Evolutionary conservation across 129 eudicot genomes (phyloP).

Genomic region (Flaveria bidentis): DNA sequence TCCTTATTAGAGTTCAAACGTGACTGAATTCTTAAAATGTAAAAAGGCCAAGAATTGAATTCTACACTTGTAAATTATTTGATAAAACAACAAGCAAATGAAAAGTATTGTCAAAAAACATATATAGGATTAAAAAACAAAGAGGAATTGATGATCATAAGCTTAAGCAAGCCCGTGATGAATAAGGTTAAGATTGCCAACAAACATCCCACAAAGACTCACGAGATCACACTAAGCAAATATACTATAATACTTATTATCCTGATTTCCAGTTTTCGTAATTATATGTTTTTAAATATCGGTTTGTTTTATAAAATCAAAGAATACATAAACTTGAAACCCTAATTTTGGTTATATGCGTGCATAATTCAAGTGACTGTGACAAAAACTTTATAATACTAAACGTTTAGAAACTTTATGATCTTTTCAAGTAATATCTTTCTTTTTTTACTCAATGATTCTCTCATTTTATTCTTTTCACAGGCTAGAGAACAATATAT

Average conservation of each 20-base stretch:
- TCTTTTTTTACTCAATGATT: no score
- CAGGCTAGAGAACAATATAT: no score
- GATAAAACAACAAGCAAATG: background rate
- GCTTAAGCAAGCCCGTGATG: conserved; percentile 41
- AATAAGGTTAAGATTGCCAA: conserved; percentile 36
- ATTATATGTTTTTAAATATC: no score
- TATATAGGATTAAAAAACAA: background rate
- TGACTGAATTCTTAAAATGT: no score
- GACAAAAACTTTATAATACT: background rate
- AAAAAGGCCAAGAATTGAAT: no score
- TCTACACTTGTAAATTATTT: no score
- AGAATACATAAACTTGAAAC: background rate
- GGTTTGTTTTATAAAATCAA: background rate
- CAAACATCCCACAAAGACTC: conserved; percentile 22
- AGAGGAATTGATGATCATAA: background rate
- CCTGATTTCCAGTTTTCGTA: conserved; percentile 2
- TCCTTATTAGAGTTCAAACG: no score
- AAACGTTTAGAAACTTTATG: no score
- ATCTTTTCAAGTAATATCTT: no score
- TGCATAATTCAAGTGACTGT: background rate
- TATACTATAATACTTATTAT: background rate
- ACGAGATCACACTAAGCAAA: conserved; percentile 21
- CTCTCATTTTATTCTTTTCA: no score
- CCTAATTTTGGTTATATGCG: background rate
- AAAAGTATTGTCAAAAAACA: no score